Percentiles rank a stretch among this genome's conserved stretches.
Conservation (phyloP, 352 stramenopile genomes). For the Pythium scleroteichum region DNA sequence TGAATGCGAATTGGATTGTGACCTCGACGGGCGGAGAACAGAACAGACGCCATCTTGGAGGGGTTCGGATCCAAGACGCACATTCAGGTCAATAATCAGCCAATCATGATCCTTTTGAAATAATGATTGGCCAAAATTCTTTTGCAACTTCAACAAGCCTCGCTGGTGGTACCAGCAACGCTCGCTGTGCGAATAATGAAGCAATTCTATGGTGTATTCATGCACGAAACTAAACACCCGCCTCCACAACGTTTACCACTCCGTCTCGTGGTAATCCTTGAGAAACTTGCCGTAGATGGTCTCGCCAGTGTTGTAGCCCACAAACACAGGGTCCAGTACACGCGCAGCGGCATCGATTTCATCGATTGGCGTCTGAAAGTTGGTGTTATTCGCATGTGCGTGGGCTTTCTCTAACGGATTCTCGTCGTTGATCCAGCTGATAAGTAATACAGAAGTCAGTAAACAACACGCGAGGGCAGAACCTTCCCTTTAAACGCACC, state of each 20-base stretch:
- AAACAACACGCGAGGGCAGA: no score
- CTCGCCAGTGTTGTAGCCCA: conserved; percentile 74
- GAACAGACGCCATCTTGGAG: conserved; percentile 21
- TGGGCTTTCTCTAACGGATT: conserved; percentile 94
- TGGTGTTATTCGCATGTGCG: conserved; percentile 88
- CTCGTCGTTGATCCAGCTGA: conserved; percentile 98
- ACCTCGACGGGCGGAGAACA: neutral
- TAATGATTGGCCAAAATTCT: conserved; percentile 28
- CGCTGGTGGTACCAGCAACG: neutral
- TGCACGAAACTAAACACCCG: neutral
- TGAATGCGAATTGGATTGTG: conserved; percentile 24
- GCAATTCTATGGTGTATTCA: neutral
- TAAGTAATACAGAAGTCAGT: no score
- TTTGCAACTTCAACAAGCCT: conserved; percentile 26
- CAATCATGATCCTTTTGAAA: conserved; percentile 11
- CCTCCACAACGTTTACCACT: conserved; percentile 63
- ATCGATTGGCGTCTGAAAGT: conserved; percentile 98
- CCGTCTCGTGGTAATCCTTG: conserved; percentile 90
- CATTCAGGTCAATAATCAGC: conserved; percentile 23
- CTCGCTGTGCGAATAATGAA: no score
- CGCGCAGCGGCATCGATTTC: conserved; percentile 95
- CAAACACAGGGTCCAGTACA: conserved; percentile 95
- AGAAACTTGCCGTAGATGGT: conserved; percentile 81
- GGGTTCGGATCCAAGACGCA: conserved; percentile 22
- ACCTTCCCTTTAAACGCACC: conserved; percentile 39